Evolutionary conservation across 345 rosid genomes (phyloP).

Genomic region (Syzygium grande): DNA sequence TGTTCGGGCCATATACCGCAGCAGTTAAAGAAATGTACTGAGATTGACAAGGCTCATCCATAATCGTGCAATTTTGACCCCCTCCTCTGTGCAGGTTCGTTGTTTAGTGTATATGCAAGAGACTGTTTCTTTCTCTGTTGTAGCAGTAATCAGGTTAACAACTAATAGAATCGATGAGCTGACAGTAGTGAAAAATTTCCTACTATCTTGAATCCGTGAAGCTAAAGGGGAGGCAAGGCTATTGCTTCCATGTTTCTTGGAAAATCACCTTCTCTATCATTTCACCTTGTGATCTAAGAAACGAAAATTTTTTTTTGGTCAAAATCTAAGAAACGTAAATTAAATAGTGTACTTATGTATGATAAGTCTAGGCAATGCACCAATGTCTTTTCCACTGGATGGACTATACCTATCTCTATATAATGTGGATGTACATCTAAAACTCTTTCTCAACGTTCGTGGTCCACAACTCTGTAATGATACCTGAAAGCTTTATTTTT

Average conservation of each 20-base stretch:
- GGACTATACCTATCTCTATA: background rate
- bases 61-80: background rate
- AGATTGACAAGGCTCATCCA: background rate
- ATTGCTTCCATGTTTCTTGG: background rate
- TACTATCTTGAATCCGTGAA: background rate
- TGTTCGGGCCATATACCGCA: background rate
- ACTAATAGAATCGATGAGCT: background rate
- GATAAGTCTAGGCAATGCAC: background rate
- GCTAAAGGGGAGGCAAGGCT: background rate
- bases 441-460: background rate
- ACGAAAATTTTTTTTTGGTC: background rate
- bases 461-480: background rate
- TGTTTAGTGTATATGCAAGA: background rate
- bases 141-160: background rate
- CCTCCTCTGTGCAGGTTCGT: background rate
- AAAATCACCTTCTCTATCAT: background rate
- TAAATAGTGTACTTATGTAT: background rate
- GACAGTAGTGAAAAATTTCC: background rate
- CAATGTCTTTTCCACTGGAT: background rate
- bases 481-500: background rate
- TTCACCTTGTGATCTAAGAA: background rate
- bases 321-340: background rate
- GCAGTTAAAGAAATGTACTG: background rate
- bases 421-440: background rate
- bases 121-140: background rate